These are phyloP conservation scores for Flaveria robusta DNA, from an alignment of 129 eudicot genomes.

Conservation along the genomic window DNA sequence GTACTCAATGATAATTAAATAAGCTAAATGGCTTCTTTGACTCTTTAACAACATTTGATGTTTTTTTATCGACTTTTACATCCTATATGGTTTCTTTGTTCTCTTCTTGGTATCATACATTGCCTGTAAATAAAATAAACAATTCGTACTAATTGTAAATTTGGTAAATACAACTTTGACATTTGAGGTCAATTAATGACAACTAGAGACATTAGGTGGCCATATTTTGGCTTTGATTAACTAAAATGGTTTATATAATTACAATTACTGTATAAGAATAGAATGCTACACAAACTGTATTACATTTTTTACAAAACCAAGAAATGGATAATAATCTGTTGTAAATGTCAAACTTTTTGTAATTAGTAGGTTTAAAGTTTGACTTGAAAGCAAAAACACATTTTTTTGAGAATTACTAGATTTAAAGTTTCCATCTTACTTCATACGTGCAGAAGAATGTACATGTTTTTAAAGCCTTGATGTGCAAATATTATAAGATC, in stretches of 20 bases:
- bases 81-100: too few relatives aligned
- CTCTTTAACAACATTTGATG: background rate
- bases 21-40: fast-evolving
- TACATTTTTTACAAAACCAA: too few relatives aligned
- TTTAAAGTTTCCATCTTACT: background rate
- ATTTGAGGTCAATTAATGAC: background rate
- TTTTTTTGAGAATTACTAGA: background rate
- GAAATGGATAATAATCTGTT: background rate
- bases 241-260: background rate
- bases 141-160: too few relatives aligned
- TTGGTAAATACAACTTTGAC: background rate
- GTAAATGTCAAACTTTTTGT: too few relatives aligned
- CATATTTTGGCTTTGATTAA: background rate
- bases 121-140: too few relatives aligned
- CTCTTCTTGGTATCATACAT: too few relatives aligned
- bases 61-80: too few relatives aligned
- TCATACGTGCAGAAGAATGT: background rate
- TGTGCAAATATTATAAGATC: background rate
- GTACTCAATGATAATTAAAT: too few relatives aligned
- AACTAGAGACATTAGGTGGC: background rate
- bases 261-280: background rate
- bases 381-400: too few relatives aligned
- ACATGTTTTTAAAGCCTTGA: background rate
- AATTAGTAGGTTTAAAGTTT: too few relatives aligned
- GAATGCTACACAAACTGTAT: background rate